These are phyloP conservation scores for Erodium moschatum DNA, from an alignment of 441 rosid genomes.

Conservation along the genomic window DNA sequence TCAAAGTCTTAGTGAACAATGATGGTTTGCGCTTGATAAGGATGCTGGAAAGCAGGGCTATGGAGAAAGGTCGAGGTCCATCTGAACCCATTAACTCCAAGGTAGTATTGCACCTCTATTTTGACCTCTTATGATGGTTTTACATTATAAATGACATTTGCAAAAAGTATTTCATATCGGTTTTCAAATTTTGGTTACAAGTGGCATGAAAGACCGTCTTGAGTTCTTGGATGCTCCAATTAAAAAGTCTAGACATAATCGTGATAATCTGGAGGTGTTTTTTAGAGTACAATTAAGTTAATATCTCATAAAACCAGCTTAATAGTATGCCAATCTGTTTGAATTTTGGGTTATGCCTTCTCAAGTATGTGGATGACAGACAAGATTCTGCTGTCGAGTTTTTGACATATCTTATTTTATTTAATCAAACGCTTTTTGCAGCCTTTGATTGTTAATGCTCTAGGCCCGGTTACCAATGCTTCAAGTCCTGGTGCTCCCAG, in stretches of 20 bases:
- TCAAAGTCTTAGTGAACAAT: slow-evolving; percentile 61
- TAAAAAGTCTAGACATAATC: not conserved
- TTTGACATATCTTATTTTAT: not conserved
- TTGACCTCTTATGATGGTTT: not conserved
- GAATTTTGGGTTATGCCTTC: not conserved
- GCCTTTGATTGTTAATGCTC: slow-evolving; percentile 41
- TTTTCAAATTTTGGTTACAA: not conserved
- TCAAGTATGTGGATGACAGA: not conserved
- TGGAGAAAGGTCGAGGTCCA: slow-evolving; percentile 54
- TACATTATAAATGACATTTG: not conserved
- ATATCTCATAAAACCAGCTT: not conserved
- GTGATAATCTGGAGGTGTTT: not conserved
- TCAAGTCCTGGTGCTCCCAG: slow-evolving; percentile 32
- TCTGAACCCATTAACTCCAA: slow-evolving; percentile 41
- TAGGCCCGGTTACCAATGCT: slow-evolving; percentile 34
- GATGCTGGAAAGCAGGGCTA: slow-evolving; percentile 40
- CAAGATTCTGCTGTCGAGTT: not conserved
- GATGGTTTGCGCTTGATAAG: slow-evolving; percentile 60
- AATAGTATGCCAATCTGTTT: not conserved
- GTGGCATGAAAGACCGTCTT: not conserved
- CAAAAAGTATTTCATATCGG: not conserved
- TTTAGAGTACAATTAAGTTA: not conserved
- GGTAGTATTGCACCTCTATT: not conserved
- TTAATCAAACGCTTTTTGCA: not conserved
- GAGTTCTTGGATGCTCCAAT: not conserved